These are phyloP conservation scores for Teunomyces panamensis DNA, from an alignment of 805 yeast species.

Conservation along the genomic window DNA sequence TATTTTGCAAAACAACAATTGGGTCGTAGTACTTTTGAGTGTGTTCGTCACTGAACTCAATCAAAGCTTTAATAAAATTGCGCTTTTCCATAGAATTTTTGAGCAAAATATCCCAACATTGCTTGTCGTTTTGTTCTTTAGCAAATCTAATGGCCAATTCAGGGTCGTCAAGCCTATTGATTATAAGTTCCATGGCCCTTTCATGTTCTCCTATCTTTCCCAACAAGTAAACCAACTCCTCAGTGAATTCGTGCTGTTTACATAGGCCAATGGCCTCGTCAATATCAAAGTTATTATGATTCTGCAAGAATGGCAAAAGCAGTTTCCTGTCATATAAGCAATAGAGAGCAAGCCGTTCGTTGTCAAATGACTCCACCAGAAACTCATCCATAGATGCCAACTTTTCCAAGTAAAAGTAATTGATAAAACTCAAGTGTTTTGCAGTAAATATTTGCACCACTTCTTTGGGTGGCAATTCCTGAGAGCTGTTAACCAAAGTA, in stretches of 20 bases:
- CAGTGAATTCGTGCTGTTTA: slow-evolving; percentile 47
- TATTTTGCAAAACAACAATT: slow-evolving; percentile 6
- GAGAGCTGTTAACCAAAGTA: slow-evolving; percentile 60
- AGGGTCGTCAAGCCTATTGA: slow-evolving; percentile 76
- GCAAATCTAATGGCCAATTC: slow-evolving; percentile 80
- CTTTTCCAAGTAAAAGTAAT: slow-evolving; percentile 63
- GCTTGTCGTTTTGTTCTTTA: slow-evolving; percentile 59
- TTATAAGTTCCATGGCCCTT: slow-evolving; percentile 72
- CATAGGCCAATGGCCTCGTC: slow-evolving; percentile 69
- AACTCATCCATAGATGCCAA: slow-evolving; percentile 49
- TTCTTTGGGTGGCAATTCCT: slow-evolving; percentile 56
- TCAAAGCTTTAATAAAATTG: slow-evolving; percentile 67
- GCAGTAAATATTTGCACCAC: slow-evolving; percentile 48
- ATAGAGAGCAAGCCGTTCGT: slow-evolving; percentile 62
- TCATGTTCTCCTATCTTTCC: slow-evolving; percentile 80
- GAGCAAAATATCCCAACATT: slow-evolving; percentile 77
- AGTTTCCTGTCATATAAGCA: slow-evolving; percentile 55
- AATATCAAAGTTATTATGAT: slow-evolving; percentile 56
- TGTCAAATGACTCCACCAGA: slow-evolving; percentile 56
- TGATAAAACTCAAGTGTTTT: slow-evolving; percentile 45
- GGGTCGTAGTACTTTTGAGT: slow-evolving; percentile 10
- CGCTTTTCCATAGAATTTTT: slow-evolving; percentile 72
- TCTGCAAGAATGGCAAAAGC: slow-evolving; percentile 60
- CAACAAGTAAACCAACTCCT: slow-evolving; percentile 77
- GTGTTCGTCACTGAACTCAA: slow-evolving; percentile 64